Base-by-base conservation (phyloP, 2,329 filamentous ascomycete species). In the Helotiales sp. region DNA sequence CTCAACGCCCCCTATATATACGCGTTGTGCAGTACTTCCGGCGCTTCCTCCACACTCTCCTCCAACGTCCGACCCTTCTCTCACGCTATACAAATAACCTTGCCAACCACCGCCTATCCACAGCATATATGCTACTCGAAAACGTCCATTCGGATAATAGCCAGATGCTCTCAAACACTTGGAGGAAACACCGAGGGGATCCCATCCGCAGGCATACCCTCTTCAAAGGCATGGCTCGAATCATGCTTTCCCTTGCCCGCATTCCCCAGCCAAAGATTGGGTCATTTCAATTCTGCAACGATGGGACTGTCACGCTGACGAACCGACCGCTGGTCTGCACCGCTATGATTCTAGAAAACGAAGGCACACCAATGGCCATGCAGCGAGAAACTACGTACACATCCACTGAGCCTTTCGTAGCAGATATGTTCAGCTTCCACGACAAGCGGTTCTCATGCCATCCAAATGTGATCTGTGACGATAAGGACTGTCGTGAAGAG, bases 301-400 rank as follows among this genome's bases (percentile, higher is more conserved):
- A 78, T 65, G 75, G 77, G 28, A 78, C 75, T 50, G 66, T 79
- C 22, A 69, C 73, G 20, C 68, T 79, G 57, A 73, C 75, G 43
- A 79, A 77, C 65, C 75, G 76, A 22, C 77, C 77, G 26, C 71
- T 78, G 15, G 17, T 43, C 5, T 43, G 40, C 17, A 63, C 69
- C 49, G 71, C 74, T 15, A 69, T 74, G n/a, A 75, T 77, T 6
- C 68, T 78, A 7, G 78, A 80, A 69, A 79, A 78, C 69, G 70
- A 77, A n/a, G 76, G 76, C 50, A 71, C 75, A 5, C 71, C 70
- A 34, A 75, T 75, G 63, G 71, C 68, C 8, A 79, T 80, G 40
- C 40, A 28, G 60, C 64, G 37, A 69, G 47, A 28, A 71, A 71
- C 57, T 68, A 43, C 40, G 17, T 43, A 43, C 17, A 43, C 40